Evolutionary conservation across 139 green algal genomes (phyloP), one percentile per base, ranked within the genome.

Genomic region (Nannochloris sp.): DNA sequence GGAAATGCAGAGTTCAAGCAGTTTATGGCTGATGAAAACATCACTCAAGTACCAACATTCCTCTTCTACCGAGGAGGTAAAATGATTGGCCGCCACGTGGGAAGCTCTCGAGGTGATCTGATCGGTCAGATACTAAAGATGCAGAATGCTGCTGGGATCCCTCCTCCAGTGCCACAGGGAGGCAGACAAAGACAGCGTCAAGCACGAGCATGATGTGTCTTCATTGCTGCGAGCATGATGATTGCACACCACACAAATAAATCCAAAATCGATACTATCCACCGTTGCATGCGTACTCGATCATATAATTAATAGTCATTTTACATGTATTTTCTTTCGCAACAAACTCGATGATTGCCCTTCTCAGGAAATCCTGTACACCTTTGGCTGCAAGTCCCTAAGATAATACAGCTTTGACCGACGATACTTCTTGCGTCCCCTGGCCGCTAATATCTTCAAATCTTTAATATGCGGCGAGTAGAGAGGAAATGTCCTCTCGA

Each of bases 41-140:
- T 51, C 28, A 31, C 44, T 20, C 65, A 84, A 69, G 79, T 95
- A 62, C 88, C 88, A 20, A 91, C 84, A 12, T 95, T 95, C 67
- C 37, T 95, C 1, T 95, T 95, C 59, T 94, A 85, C 70, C 60
- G 81, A n/a, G 59, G 30, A 17, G 82, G 86, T 37, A 71, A 79
- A 65, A 64, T 78, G 55, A 75, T 88, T 25, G 81, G 76, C 4
- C 73, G 84, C 3, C 86, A 93, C 64, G 82, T 91, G 16, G 88
- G 88, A n/a, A 79, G 69, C 63, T 81, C 67, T 50, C 74, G 88
- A 17, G 87, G 69, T 26, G 88, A 95, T 73, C 67, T 95, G 3
- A 95, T 91, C n/a, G 84, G 84, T 6, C 73, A 89, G 49, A 91
- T 91, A 50, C 65, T 91, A 56, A 43, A 75, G 63, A 73, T 84